These are phyloP conservation scores for Ceratocystis cubensis DNA, from an alignment of 2,329 filamentous ascomycete genomes.

Conservation along the genomic window DNA sequence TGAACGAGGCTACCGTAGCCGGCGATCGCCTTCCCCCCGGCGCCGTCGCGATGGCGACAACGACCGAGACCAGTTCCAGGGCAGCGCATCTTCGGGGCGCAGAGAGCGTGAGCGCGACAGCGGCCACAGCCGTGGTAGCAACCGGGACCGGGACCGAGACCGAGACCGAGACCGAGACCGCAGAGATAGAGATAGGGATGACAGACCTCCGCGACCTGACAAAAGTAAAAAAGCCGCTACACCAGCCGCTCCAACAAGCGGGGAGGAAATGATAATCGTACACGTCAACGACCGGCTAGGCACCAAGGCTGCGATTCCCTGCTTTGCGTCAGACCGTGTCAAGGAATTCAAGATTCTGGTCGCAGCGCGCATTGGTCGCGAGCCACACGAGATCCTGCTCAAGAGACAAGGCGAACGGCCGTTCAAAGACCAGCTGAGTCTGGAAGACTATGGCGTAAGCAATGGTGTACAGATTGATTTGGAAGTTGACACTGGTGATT, in stretches of 20 bases:
- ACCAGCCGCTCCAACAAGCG: constrained; percentile 24
- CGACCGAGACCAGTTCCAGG: constrained; percentile 15
- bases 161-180: constrained; percentile 16
- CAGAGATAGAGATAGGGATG: constrained; percentile 28
- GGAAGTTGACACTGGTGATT: constrained; percentile 50
- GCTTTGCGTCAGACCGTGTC: constrained; percentile 70
- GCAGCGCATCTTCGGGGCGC: not conserved
- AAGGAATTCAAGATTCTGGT: constrained; percentile 85
- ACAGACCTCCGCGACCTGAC: constrained; percentile 25
- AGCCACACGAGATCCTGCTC: constrained; percentile 81
- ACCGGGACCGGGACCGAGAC: constrained; percentile 12
- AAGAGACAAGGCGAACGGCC: constrained; percentile 86
- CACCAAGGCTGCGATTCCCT: constrained; percentile 89
- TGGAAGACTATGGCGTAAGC: constrained; percentile 88
- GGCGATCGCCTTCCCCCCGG: constrained; percentile 8
- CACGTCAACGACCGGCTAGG: constrained; percentile 90
- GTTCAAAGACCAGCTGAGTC: constrained; percentile 78
- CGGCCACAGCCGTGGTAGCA: constrained; percentile 26
- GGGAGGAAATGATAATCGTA: constrained; percentile 84
- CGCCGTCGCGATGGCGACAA: constrained; percentile 3
- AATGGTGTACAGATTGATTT: constrained; percentile 66
- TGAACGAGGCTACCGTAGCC: constrained; percentile 27
- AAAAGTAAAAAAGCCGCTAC: constrained; percentile 29
- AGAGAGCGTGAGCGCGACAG: constrained; percentile 24
- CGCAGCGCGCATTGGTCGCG: constrained; percentile 73